These are phyloP conservation scores for Lotmaria passim DNA, from an alignment of 208 protist genomes.

Conservation along the genomic window DNA sequence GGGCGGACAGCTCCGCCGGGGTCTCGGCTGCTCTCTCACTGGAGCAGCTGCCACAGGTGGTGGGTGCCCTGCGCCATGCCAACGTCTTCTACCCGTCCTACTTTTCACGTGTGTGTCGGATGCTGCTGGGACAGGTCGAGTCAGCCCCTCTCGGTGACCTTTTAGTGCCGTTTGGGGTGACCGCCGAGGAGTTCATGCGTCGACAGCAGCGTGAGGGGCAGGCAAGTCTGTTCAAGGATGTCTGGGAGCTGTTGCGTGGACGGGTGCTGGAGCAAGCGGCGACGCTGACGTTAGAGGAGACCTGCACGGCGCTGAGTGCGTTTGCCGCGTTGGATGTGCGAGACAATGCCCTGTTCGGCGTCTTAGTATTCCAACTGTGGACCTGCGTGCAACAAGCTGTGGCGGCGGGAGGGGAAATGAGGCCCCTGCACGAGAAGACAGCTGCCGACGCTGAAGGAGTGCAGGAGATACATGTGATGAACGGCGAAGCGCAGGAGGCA, in stretches of 20 bases:
- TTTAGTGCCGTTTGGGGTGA: conserved; percentile 59
- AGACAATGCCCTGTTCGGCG: conserved; percentile 65
- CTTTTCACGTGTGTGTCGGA: conserved; percentile 72
- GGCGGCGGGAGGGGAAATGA: too few relatives aligned
- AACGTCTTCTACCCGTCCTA: conserved; percentile 68
- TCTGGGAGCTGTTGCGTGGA: conserved; percentile 75
- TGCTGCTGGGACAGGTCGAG: conserved; percentile 71
- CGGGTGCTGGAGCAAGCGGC: conserved; percentile 54
- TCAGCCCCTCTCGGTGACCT: conserved; percentile 44
- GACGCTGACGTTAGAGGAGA: conserved; percentile 34
- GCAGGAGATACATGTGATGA: not conserved
- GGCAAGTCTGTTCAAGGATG: conserved; percentile 72
- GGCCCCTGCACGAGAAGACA: not conserved
- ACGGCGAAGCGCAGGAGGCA: conserved; percentile 1
- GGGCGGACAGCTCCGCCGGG: not conserved
- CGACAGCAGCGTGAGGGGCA: conserved; percentile 45
- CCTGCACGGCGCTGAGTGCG: conserved; percentile 59
- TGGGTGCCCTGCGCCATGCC: conserved; percentile 47
- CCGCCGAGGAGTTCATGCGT: conserved; percentile 74
- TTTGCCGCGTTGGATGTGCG: conserved; percentile 76
- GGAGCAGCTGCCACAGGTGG: conserved; percentile 41
- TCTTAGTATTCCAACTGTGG: conserved; percentile 66
- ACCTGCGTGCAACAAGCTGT: conserved; percentile 27
- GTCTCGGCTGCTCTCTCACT: conserved; percentile 15
- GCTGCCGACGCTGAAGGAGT: not conserved